phyloP scores from a whole-genome alignment of 192 early-diverging fungal genomes.

The Dissophora ornata region DNA sequence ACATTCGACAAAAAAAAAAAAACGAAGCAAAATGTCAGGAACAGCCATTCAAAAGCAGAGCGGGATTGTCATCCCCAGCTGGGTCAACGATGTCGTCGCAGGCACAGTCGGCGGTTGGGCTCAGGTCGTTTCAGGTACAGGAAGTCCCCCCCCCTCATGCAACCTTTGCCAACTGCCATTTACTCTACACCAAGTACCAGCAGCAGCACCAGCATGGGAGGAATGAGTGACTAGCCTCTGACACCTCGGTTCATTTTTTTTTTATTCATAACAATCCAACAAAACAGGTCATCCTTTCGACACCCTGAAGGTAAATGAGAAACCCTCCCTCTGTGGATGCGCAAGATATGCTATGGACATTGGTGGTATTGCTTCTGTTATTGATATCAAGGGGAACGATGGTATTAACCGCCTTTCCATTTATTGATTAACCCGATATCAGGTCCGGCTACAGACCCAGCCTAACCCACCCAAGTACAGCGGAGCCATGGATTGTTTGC shows the following conservation, averaged over 20 bases:
- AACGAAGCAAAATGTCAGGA: conserved; percentile 26
- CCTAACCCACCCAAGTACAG: conserved; percentile 66
- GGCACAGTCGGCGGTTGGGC: conserved; percentile 79
- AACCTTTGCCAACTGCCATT: no score
- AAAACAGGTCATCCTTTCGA: conserved; percentile 72
- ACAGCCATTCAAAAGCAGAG: conserved; percentile 16
- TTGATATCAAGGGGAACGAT: no score
- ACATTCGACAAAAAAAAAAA: no score
- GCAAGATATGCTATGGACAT: no score
- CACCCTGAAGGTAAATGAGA: conserved; percentile 62
- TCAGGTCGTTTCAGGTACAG: conserved; percentile 70
- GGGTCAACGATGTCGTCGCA: conserved; percentile 65
- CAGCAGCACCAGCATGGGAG: no score
- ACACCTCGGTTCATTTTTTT: conserved; percentile 4
- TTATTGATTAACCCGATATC: no score
- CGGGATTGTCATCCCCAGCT: conserved; percentile 54
- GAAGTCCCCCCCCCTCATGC: no score
- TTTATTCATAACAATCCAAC: not conserved
- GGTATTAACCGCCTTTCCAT: no score
- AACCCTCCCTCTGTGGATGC: not conserved
- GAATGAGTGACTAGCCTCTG: no score
- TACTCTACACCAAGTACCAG: no score
- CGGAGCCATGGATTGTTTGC: conserved; percentile 69
- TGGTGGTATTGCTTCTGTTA: no score
- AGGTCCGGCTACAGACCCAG: conserved; percentile 76